Conservation (phyloP, 1,284 basidiomycete genomes). For the Phlebopus sp. region DNA sequence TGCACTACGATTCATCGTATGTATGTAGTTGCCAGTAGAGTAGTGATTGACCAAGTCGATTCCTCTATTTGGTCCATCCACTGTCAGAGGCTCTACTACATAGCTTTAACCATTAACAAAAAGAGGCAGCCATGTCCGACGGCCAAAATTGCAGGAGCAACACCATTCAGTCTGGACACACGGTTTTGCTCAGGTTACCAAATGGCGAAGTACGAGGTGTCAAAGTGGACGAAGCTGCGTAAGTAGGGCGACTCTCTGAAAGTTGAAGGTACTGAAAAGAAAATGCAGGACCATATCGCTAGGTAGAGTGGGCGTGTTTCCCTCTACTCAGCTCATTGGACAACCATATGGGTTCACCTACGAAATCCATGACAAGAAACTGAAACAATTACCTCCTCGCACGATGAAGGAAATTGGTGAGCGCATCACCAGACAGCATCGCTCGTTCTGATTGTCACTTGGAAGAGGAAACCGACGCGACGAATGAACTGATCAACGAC, state of each 20-base stretch:
- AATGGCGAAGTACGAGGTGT: slow-evolving; percentile 66
- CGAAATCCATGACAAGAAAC: slow-evolving; percentile 68
- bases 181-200: slow-evolving; percentile 64
- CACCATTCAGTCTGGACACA: slow-evolving; percentile 58
- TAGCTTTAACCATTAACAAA: background rate
- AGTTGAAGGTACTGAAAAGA: slow-evolving; percentile 8
- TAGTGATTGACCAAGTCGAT: too few species aligned
- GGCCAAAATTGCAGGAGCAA: slow-evolving; percentile 18
- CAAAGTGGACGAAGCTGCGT: slow-evolving; percentile 68
- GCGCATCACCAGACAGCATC: slow-evolving; percentile 17
- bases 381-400: slow-evolving; percentile 59
- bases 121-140: slow-evolving; percentile 6
- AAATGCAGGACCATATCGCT: slow-evolving; percentile 55
- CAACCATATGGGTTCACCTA: slow-evolving; percentile 77
- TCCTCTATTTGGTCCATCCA: background rate
- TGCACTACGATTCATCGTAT: too few species aligned
- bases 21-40: too few species aligned
- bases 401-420: slow-evolving; percentile 73
- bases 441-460: slow-evolving; percentile 9
- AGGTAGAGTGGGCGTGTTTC: slow-evolving; percentile 75
- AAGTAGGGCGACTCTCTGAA: slow-evolving; percentile 28
- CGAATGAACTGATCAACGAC: slow-evolving; percentile 86
- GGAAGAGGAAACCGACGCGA: slow-evolving; percentile 86
- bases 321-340: slow-evolving; percentile 64
- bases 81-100: too few species aligned